Evolutionary conservation across 2,329 filamentous ascomycete species (phyloP), one percentile per base, ranked within the genome.

Genomic region (Orbilia blumenaviensis): DNA sequence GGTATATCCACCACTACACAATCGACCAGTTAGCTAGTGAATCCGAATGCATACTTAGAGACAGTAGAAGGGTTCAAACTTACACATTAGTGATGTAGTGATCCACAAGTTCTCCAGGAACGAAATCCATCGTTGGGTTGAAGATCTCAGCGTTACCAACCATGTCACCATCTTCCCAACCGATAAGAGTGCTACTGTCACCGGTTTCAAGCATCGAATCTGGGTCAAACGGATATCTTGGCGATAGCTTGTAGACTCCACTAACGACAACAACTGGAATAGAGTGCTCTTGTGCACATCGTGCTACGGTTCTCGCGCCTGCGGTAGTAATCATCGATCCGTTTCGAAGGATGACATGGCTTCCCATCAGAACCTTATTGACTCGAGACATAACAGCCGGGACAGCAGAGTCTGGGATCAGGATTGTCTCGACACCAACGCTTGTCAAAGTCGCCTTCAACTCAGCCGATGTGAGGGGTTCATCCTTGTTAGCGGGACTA

Each of bases 341-440:
- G 80, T 96, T 95, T 58, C 92, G 92, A 50, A 96, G 89, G 27
- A 99, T 92, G 2, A 92, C 91, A 81, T 94, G 91, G 4, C 94
- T 94, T 10, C 92, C 91, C 5, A 99, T 86, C 56, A 99, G 92
- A 77, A 99, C 94, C 84, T 97, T 97, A 86, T 94, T 96, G 80
- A 97, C 92, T 75, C 91, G 89, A 7, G 94, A 92, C 92, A 99
- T 98, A 80, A 98, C 92, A 0, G 94, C 93, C 84, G 94, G 96
- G 64, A 96, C 88, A 8, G 93, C 92, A 6, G 90, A 91, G 83
- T 96, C 94, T 46, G 92, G 89, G 66, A 98, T 90, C 75, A 92
- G 88, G 79, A 97, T 91, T 44, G 96, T 91, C 0, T 89, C 91
- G 66, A 96, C 91, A 25, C 94, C 94, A 36, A 90, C 88, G 0